Base-by-base conservation (phyloP, 495 filamentous ascomycete genomes). In the Aspergillus wentii region DNA sequence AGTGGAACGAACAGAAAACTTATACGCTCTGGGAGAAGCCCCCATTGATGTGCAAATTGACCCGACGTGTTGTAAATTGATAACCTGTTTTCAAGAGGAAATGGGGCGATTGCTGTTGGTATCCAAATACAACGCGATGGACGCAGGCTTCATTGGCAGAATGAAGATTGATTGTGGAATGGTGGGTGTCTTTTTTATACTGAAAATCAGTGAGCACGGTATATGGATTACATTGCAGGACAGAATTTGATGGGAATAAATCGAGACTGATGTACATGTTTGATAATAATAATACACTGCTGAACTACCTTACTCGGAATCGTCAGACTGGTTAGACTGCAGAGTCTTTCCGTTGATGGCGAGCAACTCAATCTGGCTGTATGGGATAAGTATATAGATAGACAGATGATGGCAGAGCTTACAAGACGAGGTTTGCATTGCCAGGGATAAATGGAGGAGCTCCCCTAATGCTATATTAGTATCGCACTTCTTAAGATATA, bases 401-500 rank as follows among this genome's bases (percentile, higher is more conserved):
- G 10, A 3, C 17, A 8, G 17, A 13, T 5, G n/a, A 23, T 1
- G 3, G 28, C 3, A 23, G n/a, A 40, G 44, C 49, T 48, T 33
- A 52, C 49, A 52, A 52, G 20, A 52, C 49, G 16, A 52, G 44
- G 3, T 29, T 44, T 2, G 49, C 44, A 27, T 52, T 52, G 1
- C 49, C 49, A 0, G 49, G 49, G 13, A 52, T 52, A 20, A 52
- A 48, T 14, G 49, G 49, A 5, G 49, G 49, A 0, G 44, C 44
- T 3, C 49, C 49, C 19, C 48, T 51, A 11, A 10, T 17, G 31
- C 8, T 1, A 1, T 19, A 40, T 46, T 5, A 43, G 43, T 21
- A 25, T 20, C 15, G 4, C n/a, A 2, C 17, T 3, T 10, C 17
- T 8, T 15, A 5, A 20, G 11, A 13, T 19, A 19, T 16, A 35